These are phyloP conservation scores for Pterula multifida DNA, from an alignment of 1,284 basidiomycete species.

Conservation along the genomic window DNA sequence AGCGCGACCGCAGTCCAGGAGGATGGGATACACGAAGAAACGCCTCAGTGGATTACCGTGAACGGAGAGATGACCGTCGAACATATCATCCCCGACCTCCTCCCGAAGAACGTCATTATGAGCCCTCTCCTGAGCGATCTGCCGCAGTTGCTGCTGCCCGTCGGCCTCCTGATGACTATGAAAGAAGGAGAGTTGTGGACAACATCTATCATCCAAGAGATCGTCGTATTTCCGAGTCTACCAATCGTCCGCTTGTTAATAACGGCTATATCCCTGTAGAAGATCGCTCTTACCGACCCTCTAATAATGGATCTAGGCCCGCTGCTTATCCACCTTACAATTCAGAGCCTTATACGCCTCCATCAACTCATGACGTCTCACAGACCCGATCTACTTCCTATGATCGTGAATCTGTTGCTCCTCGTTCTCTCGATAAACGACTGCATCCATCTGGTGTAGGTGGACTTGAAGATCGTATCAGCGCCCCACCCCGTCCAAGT, in stretches of 20 bases:
- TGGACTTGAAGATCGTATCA: not conserved
- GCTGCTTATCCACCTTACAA: not conserved
- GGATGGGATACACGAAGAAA: not conserved
- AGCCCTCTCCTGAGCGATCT: not conserved
- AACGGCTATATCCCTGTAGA: not conserved
- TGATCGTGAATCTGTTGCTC: not conserved
- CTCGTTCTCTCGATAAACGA: not conserved
- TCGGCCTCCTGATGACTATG: not conserved
- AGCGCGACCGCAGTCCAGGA: not conserved
- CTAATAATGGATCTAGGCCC: not conserved
- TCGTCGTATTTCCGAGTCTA: not conserved
- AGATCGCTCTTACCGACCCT: not conserved
- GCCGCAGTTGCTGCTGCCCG: not conserved
- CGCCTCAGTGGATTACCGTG: not conserved
- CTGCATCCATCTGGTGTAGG: not conserved
- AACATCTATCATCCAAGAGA: not conserved
- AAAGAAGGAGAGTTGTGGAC: not conserved
- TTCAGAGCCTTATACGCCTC: not conserved
- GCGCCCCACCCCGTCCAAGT: not conserved
- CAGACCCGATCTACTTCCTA: not conserved
- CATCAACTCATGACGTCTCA: not conserved
- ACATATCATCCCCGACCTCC: not conserved
- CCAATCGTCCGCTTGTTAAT: not conserved
- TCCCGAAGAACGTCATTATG: constrained; percentile 1
- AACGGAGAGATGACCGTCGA: not conserved